phyloP scores from a whole-genome alignment of 164 flowering plant species.

The Litsea cubeba region DNA sequence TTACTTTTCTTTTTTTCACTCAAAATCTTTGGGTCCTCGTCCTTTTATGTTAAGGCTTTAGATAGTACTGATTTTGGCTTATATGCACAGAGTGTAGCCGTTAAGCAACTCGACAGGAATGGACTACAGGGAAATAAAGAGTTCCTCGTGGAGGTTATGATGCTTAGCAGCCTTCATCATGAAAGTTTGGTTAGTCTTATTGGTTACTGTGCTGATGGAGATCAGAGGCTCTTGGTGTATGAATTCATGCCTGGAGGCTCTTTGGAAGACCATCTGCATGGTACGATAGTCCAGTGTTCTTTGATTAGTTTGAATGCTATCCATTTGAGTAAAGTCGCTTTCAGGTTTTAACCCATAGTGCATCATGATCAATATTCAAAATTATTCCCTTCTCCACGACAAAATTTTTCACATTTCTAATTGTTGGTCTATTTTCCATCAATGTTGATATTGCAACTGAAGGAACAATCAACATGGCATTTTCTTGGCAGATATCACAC shows the following conservation, averaged over 20 bases:
- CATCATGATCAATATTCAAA: neutral
- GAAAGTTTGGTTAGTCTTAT: constrained; percentile 32
- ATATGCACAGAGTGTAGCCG: constrained; percentile 26
- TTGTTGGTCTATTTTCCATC: neutral
- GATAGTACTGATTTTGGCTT: constrained; percentile 1
- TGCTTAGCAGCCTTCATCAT: constrained; percentile 35
- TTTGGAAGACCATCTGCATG: constrained; percentile 34
- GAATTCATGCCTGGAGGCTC: constrained; percentile 35
- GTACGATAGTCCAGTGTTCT: constrained; percentile 9
- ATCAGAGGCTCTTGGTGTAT: constrained; percentile 34
- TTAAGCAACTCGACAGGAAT: constrained; percentile 35
- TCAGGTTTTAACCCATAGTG: neutral
- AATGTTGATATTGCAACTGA: neutral
- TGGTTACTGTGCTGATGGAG: constrained; percentile 42
- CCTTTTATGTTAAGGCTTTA: neutral
- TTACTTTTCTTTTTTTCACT: neutral
- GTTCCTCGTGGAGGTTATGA: constrained; percentile 33
- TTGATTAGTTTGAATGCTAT: neutral
- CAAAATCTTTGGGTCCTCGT: neutral
- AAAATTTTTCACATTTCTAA: neutral
- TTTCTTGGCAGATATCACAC: constrained; percentile 24
- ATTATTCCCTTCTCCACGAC: neutral
- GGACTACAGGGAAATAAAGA: constrained; percentile 37
- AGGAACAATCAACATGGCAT: neutral
- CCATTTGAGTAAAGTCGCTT: neutral